These are phyloP conservation scores for Penicillium janthinellum DNA, from an alignment of 2,329 filamentous ascomycete species.

Conservation along the genomic window DNA sequence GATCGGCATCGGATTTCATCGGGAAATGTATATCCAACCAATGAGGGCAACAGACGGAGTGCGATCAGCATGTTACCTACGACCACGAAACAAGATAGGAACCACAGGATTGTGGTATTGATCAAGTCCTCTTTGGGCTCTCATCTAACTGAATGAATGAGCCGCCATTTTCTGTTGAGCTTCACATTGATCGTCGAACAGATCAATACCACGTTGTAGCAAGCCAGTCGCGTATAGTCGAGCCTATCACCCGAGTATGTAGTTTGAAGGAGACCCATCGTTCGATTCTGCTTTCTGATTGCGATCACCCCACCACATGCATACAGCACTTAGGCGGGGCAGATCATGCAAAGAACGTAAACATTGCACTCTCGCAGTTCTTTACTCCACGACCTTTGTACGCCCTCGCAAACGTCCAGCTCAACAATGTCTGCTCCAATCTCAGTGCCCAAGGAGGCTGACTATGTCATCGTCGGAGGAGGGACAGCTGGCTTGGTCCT, in stretches of 20 bases:
- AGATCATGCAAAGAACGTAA: background rate
- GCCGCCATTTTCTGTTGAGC: background rate
- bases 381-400: too few species aligned
- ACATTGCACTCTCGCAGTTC: background rate
- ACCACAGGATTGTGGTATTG: too few species aligned
- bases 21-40: background rate
- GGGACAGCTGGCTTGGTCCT: slow-evolving; percentile 36
- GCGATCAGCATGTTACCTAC: background rate
- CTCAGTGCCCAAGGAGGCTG: slow-evolving; percentile 15
- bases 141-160: too few species aligned
- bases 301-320: background rate
- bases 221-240: background rate
- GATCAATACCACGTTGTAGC: background rate
- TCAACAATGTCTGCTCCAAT: background rate
- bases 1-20: background rate
- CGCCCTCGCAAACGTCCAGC: background rate
- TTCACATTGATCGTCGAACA: background rate
- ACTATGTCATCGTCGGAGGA: slow-evolving; percentile 37
- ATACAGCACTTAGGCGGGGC: background rate
- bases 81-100: background rate
- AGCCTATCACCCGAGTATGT: background rate
- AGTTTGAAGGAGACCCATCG: background rate
- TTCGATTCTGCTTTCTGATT: background rate
- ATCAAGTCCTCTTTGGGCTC: too few species aligned
- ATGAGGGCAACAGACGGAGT: background rate